These are phyloP conservation scores for Plasmodium knowlesi DNA, from an alignment of 169 alveolate genomes.

Conservation along the genomic window DNA sequence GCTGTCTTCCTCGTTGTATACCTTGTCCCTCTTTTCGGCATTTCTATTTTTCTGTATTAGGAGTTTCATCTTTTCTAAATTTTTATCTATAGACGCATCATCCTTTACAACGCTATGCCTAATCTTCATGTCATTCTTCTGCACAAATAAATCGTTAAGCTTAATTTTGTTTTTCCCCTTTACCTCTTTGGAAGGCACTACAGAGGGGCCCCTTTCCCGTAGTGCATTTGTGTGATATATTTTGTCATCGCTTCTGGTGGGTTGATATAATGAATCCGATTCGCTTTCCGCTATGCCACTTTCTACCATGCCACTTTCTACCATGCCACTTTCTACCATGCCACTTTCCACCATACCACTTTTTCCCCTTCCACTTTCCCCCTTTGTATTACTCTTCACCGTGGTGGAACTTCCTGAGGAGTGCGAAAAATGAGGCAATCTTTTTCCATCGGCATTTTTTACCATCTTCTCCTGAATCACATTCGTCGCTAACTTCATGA, in stretches of 20 bases:
- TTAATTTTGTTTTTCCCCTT: conserved; percentile 43
- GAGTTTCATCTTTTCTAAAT: conserved; percentile 27
- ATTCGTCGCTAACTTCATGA: conserved; percentile 50
- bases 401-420: conserved; percentile 22
- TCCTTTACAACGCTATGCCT: neutral
- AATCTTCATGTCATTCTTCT: conserved; percentile 5
- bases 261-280: conserved; percentile 24
- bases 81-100: conserved; percentile 47
- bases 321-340: no score
- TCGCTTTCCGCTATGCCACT: neutral
- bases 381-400: conserved; percentile 17
- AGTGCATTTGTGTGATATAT: neutral
- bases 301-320: no score
- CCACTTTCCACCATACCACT: no score
- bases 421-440: neutral
- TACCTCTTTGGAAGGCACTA: neutral
- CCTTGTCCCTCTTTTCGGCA: neutral
- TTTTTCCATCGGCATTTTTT: neutral
- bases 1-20: conserved; percentile 9
- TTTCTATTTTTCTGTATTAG: conserved; percentile 47
- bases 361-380: neutral
- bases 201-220: neutral
- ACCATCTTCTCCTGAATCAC: conserved; percentile 14
- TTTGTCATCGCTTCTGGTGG: neutral
- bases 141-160: conserved; percentile 30